These are phyloP conservation scores for Streptanthus diversifolius DNA, from an alignment of 345 rosid genomes.

Conservation along the genomic window DNA sequence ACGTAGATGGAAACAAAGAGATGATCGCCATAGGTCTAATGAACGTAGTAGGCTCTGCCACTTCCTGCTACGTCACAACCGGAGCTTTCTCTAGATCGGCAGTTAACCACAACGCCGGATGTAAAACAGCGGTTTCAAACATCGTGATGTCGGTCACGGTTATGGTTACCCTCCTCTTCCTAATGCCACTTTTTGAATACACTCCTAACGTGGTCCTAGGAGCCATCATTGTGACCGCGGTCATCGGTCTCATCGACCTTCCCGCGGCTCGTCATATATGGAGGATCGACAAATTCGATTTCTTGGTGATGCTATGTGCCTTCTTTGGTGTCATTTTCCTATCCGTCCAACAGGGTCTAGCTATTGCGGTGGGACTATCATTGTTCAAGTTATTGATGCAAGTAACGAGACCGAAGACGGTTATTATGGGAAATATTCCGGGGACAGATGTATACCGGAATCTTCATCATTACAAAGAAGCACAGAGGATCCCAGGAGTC, in stretches of 20 bases:
- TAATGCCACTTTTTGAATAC: slow-evolving; percentile 93
- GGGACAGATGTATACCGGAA: slow-evolving; percentile 68
- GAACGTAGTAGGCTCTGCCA: slow-evolving; percentile 92
- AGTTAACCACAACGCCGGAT: slow-evolving; percentile 90
- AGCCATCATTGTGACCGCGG: slow-evolving; percentile 89
- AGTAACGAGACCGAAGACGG: slow-evolving; percentile 76
- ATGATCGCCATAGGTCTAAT: slow-evolving; percentile 95
- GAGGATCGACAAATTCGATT: slow-evolving; percentile 91
- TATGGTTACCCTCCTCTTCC: slow-evolving; percentile 87
- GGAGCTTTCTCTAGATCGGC: slow-evolving; percentile 97
- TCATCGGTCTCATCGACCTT: slow-evolving; percentile 83
- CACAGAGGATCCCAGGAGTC: slow-evolving; percentile 63
- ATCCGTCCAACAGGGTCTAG: slow-evolving; percentile 81
- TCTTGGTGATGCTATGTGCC: slow-evolving; percentile 71
- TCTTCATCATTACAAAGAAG: slow-evolving; percentile 74
- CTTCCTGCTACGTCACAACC: slow-evolving; percentile 86
- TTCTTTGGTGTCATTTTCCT: slow-evolving; percentile 80
- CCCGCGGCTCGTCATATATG: slow-evolving; percentile 73
- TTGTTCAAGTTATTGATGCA: slow-evolving; percentile 80
- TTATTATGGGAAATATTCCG: slow-evolving; percentile 72
- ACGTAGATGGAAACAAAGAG: slow-evolving; percentile 97
- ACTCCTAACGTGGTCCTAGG: slow-evolving; percentile 90
- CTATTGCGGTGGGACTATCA: slow-evolving; percentile 88
- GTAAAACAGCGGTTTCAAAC: slow-evolving; percentile 91
- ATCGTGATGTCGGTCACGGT: slow-evolving; percentile 86